A percentile compares a stretch with the other conserved stretches of the same genome.
phyloP scores from a whole-genome alignment of 1,139 yeast species.

The Taphrina populina region DNA sequence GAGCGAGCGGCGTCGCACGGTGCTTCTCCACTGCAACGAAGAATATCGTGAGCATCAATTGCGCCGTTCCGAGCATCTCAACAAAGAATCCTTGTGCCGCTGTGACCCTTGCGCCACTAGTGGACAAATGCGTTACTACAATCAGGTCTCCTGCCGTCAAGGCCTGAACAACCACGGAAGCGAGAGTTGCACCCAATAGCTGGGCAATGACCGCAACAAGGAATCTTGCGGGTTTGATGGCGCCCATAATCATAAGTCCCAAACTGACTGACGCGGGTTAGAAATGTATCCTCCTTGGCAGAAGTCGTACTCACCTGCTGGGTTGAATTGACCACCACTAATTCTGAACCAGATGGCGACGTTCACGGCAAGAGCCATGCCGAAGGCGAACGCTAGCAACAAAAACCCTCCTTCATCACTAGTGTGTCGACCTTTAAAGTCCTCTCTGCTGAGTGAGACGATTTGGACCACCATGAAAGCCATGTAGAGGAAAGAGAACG shows the following conservation, averaged over 20 bases:
- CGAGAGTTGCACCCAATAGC: constrained; percentile 83
- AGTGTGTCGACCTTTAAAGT: constrained; percentile 4
- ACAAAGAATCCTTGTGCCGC: constrained; percentile 68
- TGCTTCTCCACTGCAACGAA: constrained; percentile 84
- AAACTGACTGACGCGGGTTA: constrained; percentile 12
- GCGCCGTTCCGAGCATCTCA: constrained; percentile 74
- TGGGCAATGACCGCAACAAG: constrained; percentile 64
- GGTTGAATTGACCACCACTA: constrained; percentile 64
- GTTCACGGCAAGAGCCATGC: constrained; percentile 76
- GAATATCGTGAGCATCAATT: constrained; percentile 72
- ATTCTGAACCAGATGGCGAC: constrained; percentile 74
- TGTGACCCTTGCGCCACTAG: constrained; percentile 5
- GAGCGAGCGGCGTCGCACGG: constrained; percentile 25
- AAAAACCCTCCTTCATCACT: constrained; percentile 51
- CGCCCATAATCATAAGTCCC: constrained; percentile 66
- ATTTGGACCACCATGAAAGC: constrained; percentile 69
- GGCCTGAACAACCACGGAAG: constrained; percentile 64
- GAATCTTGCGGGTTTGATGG: constrained; percentile 72
- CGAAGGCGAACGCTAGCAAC: constrained; percentile 78
- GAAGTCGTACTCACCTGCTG: constrained; percentile 3
- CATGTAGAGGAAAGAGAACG: constrained; percentile 77
- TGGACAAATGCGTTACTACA: constrained; percentile 7
- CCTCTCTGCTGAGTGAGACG: too few species aligned
- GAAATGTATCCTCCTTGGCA: not conserved
- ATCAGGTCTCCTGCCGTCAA: constrained; percentile 21